phyloP scores from a whole-genome alignment of 129 eudicot genomes.

The Deinandra increscens region DNA sequence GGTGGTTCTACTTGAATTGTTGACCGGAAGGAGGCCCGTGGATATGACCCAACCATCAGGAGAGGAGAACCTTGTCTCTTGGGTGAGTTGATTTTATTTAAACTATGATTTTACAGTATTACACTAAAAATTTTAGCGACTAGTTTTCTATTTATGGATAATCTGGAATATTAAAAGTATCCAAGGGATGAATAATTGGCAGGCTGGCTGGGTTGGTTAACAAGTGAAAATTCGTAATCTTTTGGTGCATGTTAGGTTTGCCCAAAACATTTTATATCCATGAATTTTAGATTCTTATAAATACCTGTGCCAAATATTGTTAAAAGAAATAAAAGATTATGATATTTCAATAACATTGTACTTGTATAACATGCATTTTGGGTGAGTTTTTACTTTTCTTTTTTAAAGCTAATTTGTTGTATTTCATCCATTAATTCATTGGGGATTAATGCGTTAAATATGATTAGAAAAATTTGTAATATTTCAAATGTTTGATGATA shows the following conservation, averaged over 20 bases:
- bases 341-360: background rate
- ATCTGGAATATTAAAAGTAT: background rate
- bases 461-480: too few relatives aligned
- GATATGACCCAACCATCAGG: slow-evolving; percentile 99
- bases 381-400: background rate
- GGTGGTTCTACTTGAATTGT: slow-evolving; percentile 87
- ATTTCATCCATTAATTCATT: background rate
- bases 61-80: slow-evolving; percentile 95
- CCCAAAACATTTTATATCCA: background rate
- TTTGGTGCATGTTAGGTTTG: slow-evolving; percentile 1
- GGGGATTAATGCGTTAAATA: too few relatives aligned
- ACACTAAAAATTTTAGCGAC: background rate
- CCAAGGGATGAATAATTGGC: background rate
- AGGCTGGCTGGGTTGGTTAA: background rate
- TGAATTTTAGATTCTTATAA: background rate
- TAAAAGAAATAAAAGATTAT: background rate
- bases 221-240: background rate
- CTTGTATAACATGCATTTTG: background rate
- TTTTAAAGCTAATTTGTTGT: background rate
- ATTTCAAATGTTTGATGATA: background rate
- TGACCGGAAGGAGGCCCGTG: slow-evolving; percentile 95
- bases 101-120: background rate
- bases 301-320: background rate
- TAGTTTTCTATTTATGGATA: background rate
- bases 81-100: slow-evolving; percentile 61